phyloP scores from a whole-genome alignment of 768 basidiomycete species.

The Termitomyces sp. region DNA sequence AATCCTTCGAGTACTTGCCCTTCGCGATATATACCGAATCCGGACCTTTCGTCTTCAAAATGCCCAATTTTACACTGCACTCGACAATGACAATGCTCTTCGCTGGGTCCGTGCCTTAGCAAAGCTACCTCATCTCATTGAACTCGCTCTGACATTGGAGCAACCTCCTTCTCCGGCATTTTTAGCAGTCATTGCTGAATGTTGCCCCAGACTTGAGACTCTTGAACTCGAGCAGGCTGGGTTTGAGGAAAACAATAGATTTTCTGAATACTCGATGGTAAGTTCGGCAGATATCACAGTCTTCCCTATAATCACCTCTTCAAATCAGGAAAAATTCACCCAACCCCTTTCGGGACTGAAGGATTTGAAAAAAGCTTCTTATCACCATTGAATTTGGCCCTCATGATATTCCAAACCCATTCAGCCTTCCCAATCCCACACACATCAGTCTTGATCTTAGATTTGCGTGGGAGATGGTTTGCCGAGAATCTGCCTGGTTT shows the following conservation, averaged over 20 bases:
- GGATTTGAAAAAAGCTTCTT: neutral
- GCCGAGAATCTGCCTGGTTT: neutral
- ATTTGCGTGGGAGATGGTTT: neutral
- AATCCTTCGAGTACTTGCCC: neutral
- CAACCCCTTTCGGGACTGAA: neutral
- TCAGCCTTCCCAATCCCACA: neutral
- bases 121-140: neutral
- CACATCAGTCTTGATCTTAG: neutral
- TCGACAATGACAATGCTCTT: neutral
- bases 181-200: neutral
- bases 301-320: neutral
- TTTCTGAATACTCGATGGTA: neutral
- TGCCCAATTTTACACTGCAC: neutral
- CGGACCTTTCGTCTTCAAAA: neutral
- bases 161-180: neutral
- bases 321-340: neutral
- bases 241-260: neutral
- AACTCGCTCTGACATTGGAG: neutral
- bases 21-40: no score
- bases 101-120: neutral
- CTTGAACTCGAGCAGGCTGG: neutral
- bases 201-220: neutral
- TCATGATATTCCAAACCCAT: neutral
- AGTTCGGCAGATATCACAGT: neutral
- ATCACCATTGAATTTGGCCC: neutral